Percentiles rank a stretch among this genome's conserved stretches.
These are phyloP conservation scores for Mycena vulgaris DNA, from an alignment of 768 basidiomycete genomes.

Conservation along the genomic window DNA sequence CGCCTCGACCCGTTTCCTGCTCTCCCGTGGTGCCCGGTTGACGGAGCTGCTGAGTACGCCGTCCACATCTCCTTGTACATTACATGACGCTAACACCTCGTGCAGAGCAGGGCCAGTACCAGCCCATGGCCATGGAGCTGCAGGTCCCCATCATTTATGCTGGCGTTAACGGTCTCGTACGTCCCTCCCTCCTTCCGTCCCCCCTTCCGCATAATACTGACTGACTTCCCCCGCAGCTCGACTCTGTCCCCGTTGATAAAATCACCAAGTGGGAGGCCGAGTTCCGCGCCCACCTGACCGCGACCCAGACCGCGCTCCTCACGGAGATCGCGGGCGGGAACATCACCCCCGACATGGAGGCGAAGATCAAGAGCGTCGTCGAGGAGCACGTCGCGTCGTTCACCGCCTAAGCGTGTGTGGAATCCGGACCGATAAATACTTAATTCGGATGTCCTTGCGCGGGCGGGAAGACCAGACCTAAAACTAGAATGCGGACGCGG, in stretches of 20 bases:
- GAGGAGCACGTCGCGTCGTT: conserved; percentile 91
- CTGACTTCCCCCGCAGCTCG: conserved; percentile 69
- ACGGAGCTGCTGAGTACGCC: conserved; percentile 93
- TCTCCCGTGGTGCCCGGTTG: conserved; percentile 97
- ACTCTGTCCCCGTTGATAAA: conserved; percentile 94
- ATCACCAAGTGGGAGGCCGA: conserved; percentile 94
- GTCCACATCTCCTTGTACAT: neutral
- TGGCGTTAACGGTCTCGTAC: conserved; percentile 97
- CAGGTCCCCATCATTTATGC: conserved; percentile 99
- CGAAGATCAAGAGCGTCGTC: conserved; percentile 94
- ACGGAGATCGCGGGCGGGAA: conserved; percentile 87
- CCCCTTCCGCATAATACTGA: neutral
- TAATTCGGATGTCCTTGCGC: conserved; percentile 9
- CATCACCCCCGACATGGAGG: conserved; percentile 93
- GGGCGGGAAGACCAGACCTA: neutral
- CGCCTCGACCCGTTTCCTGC: conserved; percentile 98
- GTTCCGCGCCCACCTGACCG: conserved; percentile 89
- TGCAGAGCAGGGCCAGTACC: conserved; percentile 98
- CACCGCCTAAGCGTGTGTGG: conserved; percentile 62
- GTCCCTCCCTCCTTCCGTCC: conserved; percentile 46
- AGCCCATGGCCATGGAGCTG: conserved; percentile 93
- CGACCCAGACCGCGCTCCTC: conserved; percentile 83
- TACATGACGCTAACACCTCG: conserved; percentile 36
- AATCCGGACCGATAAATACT: neutral
- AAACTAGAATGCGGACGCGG: neutral